phyloP scores from a whole-genome alignment of 345 rosid genomes.

The Bruguiera gymnorhiza region DNA sequence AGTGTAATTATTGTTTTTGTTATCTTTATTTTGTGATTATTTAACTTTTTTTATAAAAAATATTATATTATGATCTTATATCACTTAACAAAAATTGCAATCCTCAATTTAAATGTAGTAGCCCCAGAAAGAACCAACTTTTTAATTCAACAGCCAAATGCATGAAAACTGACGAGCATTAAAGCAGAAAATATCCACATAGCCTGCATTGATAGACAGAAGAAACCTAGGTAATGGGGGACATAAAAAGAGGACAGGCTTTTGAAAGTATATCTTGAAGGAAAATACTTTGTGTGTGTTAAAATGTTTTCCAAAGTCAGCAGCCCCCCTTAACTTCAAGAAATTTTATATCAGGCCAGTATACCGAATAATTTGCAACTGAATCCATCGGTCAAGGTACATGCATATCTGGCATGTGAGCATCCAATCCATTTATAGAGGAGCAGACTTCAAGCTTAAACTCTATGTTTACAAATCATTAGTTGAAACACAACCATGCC shows the following conservation, averaged over 20 bases:
- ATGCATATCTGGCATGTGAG: neutral
- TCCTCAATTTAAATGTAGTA: too few species aligned
- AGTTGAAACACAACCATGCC: too few species aligned
- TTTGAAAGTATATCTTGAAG: neutral
- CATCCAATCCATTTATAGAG: neutral
- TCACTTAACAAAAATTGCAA: too few species aligned
- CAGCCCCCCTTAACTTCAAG: neutral
- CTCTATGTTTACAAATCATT: neutral
- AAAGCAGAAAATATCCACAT: neutral
- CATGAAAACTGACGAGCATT: neutral
- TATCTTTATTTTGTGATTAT: too few species aligned
- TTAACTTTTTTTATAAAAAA: too few species aligned
- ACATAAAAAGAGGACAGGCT: too few species aligned
- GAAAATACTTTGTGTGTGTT: neutral
- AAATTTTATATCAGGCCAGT: neutral
- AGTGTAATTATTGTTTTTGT: too few species aligned
- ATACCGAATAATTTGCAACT: neutral
- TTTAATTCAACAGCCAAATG: neutral
- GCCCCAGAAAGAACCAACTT: too few species aligned
- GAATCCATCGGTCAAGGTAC: neutral
- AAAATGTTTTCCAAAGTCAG: neutral
- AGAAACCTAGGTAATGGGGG: neutral
- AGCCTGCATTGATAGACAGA: neutral
- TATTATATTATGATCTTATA: too few species aligned
- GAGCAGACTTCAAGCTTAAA: neutral